A percentile compares a stretch with the other conserved stretches of the same genome.
Conservation (phyloP, 2,329 filamentous ascomycete genomes). For the Pseudopithomyces chartarum region DNA sequence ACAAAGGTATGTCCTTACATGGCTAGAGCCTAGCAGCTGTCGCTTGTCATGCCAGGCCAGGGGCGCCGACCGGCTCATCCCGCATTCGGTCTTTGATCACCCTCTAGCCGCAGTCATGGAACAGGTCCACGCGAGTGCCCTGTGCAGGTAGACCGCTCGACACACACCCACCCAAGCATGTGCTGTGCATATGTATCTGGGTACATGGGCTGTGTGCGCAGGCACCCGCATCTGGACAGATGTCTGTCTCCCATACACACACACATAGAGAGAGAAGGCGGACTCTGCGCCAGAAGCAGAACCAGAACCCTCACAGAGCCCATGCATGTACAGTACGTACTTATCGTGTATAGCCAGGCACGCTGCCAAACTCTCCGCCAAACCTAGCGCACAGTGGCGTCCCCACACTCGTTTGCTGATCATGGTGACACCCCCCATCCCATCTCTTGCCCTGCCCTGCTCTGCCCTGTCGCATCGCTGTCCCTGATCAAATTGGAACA, state of each 20-base stretch:
- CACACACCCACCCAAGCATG: too few relatives aligned
- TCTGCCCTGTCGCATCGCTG: too few relatives aligned
- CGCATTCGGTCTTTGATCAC: not conserved
- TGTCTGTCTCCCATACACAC: too few relatives aligned
- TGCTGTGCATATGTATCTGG: not conserved
- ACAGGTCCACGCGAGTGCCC: too few relatives aligned
- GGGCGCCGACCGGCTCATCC: not conserved
- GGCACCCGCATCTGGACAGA: too few relatives aligned
- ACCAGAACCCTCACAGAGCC: too few relatives aligned
- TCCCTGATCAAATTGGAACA: constrained; percentile 8
- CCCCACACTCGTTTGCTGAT: not conserved
- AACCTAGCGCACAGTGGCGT: not conserved
- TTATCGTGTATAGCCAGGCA: too few relatives aligned
- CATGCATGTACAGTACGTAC: too few relatives aligned
- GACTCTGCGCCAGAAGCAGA: too few relatives aligned
- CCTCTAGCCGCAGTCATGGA: not conserved
- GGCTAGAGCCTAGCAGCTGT: not conserved
- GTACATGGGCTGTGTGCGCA: not conserved
- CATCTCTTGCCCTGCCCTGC: not conserved
- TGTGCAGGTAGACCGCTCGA: too few relatives aligned
- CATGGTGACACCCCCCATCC: constrained; percentile 11
- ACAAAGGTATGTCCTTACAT: too few relatives aligned
- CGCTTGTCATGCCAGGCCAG: not conserved
- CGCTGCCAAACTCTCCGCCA: not conserved
- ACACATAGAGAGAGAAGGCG: too few relatives aligned